A percentile compares a stretch with the other conserved stretches of the same genome.
phyloP scores from a whole-genome alignment of 2,329 filamentous ascomycete species.

The Sclerotinia borealis region DNA sequence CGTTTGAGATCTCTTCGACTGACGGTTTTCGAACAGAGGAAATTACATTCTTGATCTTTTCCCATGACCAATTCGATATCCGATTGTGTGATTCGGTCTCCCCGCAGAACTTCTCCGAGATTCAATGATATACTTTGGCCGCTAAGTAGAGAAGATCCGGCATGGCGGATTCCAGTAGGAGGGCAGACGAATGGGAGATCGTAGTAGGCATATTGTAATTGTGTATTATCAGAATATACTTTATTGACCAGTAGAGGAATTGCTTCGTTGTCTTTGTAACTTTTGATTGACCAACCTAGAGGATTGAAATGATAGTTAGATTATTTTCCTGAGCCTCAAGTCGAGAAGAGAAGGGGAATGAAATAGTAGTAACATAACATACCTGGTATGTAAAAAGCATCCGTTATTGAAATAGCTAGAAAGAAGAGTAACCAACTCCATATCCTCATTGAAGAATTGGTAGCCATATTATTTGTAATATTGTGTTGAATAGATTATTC shows the following conservation, averaged over 20 bases:
- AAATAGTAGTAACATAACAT: slow-evolving; percentile 31
- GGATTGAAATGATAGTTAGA: not conserved
- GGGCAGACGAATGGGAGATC: slow-evolving; percentile 84
- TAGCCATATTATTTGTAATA: slow-evolving; percentile 17
- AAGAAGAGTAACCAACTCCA: slow-evolving; percentile 44
- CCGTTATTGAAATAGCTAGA: slow-evolving; percentile 42
- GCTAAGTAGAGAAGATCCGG: slow-evolving; percentile 63
- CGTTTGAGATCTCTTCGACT: slow-evolving; percentile 58
- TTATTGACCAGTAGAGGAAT: slow-evolving; percentile 90
- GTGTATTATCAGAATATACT: slow-evolving; percentile 81
- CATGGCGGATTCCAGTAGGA: slow-evolving; percentile 60
- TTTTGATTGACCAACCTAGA: slow-evolving; percentile 74
- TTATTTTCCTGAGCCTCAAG: no score
- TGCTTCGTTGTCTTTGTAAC: slow-evolving; percentile 67
- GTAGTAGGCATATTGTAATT: slow-evolving; percentile 87
- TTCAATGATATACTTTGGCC: slow-evolving; percentile 77
- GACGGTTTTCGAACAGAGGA: slow-evolving; percentile 65
- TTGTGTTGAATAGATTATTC: slow-evolving; percentile 16
- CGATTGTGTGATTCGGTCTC: slow-evolving; percentile 77
- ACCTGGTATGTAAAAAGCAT: slow-evolving; percentile 86
- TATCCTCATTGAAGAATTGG: slow-evolving; percentile 30
- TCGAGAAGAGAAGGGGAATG: not conserved
- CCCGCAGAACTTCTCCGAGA: slow-evolving; percentile 78
- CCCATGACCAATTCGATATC: slow-evolving; percentile 78
- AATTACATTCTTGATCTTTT: slow-evolving; percentile 64